Evolutionary conservation across 805 yeast species (phyloP).

Genomic region (Hanseniaspora meyeri): DNA sequence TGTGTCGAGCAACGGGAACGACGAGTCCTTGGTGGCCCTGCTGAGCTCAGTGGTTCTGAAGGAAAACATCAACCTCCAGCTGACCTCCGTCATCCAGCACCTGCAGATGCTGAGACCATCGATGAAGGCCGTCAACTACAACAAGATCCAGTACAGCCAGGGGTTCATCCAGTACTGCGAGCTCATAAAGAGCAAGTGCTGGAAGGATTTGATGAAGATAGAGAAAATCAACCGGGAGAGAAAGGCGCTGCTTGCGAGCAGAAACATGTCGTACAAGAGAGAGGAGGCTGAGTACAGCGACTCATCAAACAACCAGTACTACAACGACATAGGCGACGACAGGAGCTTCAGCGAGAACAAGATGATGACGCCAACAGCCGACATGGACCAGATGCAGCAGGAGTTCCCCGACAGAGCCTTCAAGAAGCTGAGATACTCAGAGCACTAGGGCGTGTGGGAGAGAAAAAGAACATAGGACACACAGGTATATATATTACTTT

Average conservation of each 20-base stretch:
- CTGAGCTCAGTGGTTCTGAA: conserved; percentile 22
- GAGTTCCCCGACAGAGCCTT: conserved; percentile 1
- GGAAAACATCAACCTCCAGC: conserved; percentile 19
- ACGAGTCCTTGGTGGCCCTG: conserved; percentile 21
- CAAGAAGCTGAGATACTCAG: conserved; percentile 2
- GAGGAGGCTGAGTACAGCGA: background rate
- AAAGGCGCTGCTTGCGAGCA: background rate
- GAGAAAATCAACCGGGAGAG: conserved; percentile 5
- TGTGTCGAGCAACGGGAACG: conserved; percentile 20
- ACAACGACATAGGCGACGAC: background rate
- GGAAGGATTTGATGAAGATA: conserved; percentile 4
- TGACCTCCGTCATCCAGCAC: conserved; percentile 24
- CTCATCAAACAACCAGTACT: background rate
- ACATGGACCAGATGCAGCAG: background rate
- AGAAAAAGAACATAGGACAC: background rate
- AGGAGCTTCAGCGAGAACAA: background rate
- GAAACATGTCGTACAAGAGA: conserved; percentile 4
- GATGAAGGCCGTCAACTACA: conserved; percentile 16
- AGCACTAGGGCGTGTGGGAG: background rate
- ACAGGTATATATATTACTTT: too few species aligned
- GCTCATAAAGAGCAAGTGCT: conserved; percentile 9
- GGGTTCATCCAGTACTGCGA: conserved; percentile 14
- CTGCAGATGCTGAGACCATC: conserved; percentile 23
- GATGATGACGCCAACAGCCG: conserved; percentile 8
- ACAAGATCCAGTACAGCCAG: conserved; percentile 6